Base-by-base conservation (phyloP, 768 basidiomycete species). In the Pholiota microspora region DNA sequence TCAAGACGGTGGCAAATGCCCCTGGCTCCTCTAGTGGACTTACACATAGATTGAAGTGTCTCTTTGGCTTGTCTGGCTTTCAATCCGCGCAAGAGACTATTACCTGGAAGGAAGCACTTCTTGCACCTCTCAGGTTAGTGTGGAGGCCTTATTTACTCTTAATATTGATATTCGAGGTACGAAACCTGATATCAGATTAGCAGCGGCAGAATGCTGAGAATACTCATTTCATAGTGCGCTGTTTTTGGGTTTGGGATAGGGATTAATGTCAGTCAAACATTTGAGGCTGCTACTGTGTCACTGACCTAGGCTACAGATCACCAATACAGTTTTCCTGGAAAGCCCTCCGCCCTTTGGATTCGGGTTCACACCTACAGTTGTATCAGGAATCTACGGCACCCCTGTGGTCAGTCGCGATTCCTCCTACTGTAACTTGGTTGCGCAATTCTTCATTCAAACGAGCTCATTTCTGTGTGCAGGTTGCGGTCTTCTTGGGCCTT, bases 201-300 rank as follows among this genome's bases (percentile, higher is more conserved):
- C n/a, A n/a, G n/a, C n/a, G n/a, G n/a, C n/a, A n/a, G n/a, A n/a
- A n/a, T n/a, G n/a, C n/a, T n/a, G n/a, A n/a, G n/a, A n/a, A 48
- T 29, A 18, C 15, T 13, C 7, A 15, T 4, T 27, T 27, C 23
- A 12, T 8, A 48, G 46, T 32, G n/a, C 18, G 46, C 46, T 4
- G 62, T 83, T 0, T 87, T 88, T 60, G 86, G 86, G 0, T 86
- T 86, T 64, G 69, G 75, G 12, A 85, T 85, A 49, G 84, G 85
- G 31, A 80, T 84, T 48, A 84, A 84, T 59, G 80, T 83, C 15
- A 42, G 40, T 6, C n/a, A n/a, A n/a, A n/a, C n/a, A n/a, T n/a
- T n/a, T n/a, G n/a, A n/a, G n/a, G n/a, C n/a, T n/a, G n/a, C n/a
- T n/a, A n/a, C n/a, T n/a, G n/a, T n/a, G n/a, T n/a, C n/a, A n/a